Conservation (phyloP, 2,329 filamentous ascomycete species). For the Pseudogymnoascus sp. region DNA sequence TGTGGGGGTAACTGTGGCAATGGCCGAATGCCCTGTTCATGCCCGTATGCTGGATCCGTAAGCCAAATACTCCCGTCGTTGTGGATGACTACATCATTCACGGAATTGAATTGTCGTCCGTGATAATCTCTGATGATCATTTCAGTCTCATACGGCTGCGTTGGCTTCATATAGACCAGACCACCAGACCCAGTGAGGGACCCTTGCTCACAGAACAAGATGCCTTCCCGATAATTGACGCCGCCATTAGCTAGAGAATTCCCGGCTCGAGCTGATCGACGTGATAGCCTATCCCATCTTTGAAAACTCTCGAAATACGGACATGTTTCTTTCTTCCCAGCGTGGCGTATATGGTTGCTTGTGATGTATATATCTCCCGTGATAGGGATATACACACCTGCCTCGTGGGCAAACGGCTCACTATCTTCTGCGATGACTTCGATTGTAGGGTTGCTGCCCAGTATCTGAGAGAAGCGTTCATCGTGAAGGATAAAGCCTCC, state of each 20-base stretch:
- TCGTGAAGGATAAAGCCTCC: slow-evolving; percentile 35
- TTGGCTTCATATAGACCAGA: slow-evolving; percentile 19
- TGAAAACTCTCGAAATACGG: slow-evolving; percentile 18
- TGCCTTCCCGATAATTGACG: slow-evolving; percentile 20
- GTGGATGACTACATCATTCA: slow-evolving; percentile 50
- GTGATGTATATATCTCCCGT: slow-evolving; percentile 18
- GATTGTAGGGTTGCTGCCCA: slow-evolving; percentile 40
- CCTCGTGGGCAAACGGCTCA: slow-evolving; percentile 41
- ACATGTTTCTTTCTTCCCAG: slow-evolving; percentile 14
- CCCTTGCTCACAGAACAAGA: slow-evolving; percentile 24
- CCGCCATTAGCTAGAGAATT: slow-evolving; percentile 19
- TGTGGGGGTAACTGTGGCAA: slow-evolving; percentile 45
- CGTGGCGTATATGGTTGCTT: slow-evolving; percentile 13
- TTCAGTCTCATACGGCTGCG: slow-evolving; percentile 20
- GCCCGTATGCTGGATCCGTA: slow-evolving; percentile 53
- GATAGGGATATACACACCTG: slow-evolving; percentile 37
- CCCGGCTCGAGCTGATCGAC: slow-evolving; percentile 20
- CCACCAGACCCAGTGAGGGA: slow-evolving; percentile 14
- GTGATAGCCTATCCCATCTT: slow-evolving; percentile 36
- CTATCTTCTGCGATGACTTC: slow-evolving; percentile 33
- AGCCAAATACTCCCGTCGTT: slow-evolving; percentile 53
- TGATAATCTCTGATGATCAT: slow-evolving; percentile 51
- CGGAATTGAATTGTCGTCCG: slow-evolving; percentile 48
- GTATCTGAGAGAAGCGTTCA: slow-evolving; percentile 40
- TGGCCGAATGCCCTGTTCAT: slow-evolving; percentile 48